Base-by-base conservation (phyloP, 1,284 basidiomycete genomes). In the Boletus mariae region DNA sequence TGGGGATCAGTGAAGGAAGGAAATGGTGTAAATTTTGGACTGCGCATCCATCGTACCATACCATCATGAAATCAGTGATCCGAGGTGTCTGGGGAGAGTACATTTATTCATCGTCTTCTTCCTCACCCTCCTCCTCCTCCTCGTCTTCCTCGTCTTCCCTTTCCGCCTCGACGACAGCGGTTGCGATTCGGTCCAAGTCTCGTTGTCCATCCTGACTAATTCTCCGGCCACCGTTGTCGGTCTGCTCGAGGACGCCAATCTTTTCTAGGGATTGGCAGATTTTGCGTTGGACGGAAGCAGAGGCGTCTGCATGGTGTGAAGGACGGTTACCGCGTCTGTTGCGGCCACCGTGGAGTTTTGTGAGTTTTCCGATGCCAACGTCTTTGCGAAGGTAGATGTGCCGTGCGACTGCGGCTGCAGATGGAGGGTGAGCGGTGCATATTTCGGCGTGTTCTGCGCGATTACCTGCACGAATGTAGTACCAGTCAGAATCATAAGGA, bases 321-420 rank as follows among this genome's bases (percentile, higher is more conserved):
- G 96, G 90, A 65, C 94, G 87, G 84, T 94, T 90, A 55, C 96
- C 94, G 59, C 94, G 88, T 71, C 94, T 87, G 80, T 96, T 93
- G 71, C 93, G 87, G 64, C 93, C 92, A 74, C 96, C 96, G 79
- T 99, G 94, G 53, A 98, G 90, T 84, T 98, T 99, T 75, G 84
- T 85, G 55, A 99, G 85, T 48, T 94, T 92, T 68, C 96, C 96
- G 61, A 98, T 86, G 73, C 96, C 96, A 67, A 98, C 94, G 72
- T 94, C 90, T 82, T 98, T 98, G 77, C 96, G 93, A 72, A 99
- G 90, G 85, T 99, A 99, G 78, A 99, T 95, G 86, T 99, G 96
- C 71, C 97, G 90, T 74, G 97, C 96, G 63, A 99, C 80, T 59
- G 96, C 93, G 71, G 96, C 96, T 95, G 34, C 25, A 20, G 15